These are phyloP conservation scores for Podila horticola DNA, from an alignment of 192 early-diverging fungal species.

Conservation along the genomic window DNA sequence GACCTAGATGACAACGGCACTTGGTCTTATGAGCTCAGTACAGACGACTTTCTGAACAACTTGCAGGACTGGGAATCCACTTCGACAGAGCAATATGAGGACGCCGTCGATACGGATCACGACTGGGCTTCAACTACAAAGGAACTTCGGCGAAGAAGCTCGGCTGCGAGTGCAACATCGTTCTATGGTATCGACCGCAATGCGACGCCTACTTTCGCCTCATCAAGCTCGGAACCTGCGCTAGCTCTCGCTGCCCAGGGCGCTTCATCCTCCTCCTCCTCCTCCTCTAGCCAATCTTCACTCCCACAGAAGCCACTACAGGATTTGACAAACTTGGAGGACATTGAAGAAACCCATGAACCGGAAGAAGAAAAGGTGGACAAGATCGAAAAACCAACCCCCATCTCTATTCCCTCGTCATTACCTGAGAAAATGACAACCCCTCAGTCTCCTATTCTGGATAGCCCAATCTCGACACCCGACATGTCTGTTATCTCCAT, in stretches of 20 bases:
- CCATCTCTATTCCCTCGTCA: background rate
- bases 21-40: constrained; percentile 23
- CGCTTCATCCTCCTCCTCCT: background rate
- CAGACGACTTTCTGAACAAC: constrained; percentile 32
- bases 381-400: background rate
- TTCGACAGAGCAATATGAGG: constrained; percentile 39
- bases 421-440: constrained; percentile 7
- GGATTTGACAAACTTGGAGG: background rate
- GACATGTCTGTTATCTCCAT: constrained; percentile 33
- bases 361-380: background rate
- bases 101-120: constrained; percentile 43
- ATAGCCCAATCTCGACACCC: constrained; percentile 26
- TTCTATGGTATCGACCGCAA: background rate
- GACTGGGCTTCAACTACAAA: constrained; percentile 38
- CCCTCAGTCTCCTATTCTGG: constrained; percentile 22
- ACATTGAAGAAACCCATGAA: constrained; percentile 3
- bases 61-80: constrained; percentile 47
- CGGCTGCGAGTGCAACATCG: constrained; percentile 11
- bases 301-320: background rate
- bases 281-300: background rate
- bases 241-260: background rate
- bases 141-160: constrained; percentile 33
- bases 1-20: constrained; percentile 42
- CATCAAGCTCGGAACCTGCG: background rate
- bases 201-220: constrained; percentile 24